Base-by-base conservation (phyloP, 805 yeast species). In the Metschnikowia proteae region DNA sequence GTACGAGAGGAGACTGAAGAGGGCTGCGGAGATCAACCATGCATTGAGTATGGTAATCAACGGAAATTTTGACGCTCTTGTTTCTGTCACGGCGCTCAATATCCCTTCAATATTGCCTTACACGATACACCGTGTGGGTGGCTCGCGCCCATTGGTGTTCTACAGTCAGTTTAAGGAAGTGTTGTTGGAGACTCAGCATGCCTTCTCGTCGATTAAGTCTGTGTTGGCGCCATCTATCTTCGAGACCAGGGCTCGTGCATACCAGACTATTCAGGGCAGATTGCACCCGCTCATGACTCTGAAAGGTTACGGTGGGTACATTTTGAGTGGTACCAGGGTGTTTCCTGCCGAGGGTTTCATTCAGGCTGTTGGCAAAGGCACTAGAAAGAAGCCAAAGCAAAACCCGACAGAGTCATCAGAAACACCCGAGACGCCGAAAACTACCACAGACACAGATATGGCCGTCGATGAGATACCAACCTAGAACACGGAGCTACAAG, bases 221-320 rank as follows among this genome's bases (percentile, higher is more conserved):
- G 79, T 88, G 7, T 71, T 94, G 57, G 92, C 94, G 0, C 96
- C 97, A 4, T 80, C 88, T 11, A 81, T 92, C 23, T 75, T 79
- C 53, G 97, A 91, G 65, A 81, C 95, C 0, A 76, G 88, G 53
- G 94, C 86, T 9, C 79, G 97, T 54, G 84, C 83, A 43, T 91
- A 86, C 64, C 99, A 94, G 71, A 89, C 97, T 3, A 81, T 92
- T 28, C 88, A 96, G 17, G 99, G 98, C 6, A 83, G 95, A 62
- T 73, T 92, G 60, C 99, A 94, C 65, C 99, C 99, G 0, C 62
- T 84, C 51, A 94, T 94, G 99, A 88, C 97, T 0, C 83, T 85
- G 76, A 78, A 88, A 59, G 90, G 96, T 5, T 91, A 86, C 49
- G 98, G 97, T 31, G 99, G 99, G 0, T 92, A 82, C 64, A 64